These are phyloP conservation scores for Fagus crenata DNA, from an alignment of 306 rosid species.

Conservation along the genomic window DNA sequence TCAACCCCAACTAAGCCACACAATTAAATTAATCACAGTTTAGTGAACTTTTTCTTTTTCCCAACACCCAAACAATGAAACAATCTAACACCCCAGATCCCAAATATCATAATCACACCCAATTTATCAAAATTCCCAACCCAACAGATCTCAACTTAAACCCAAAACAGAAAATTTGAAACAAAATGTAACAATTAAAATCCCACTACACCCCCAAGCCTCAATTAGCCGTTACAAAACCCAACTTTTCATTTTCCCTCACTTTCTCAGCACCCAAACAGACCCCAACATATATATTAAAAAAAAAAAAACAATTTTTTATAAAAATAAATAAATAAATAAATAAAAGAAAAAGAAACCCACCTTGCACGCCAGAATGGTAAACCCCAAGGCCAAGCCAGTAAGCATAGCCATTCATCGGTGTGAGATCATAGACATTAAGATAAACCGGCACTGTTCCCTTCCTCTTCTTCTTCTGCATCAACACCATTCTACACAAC, in stretches of 20 bases:
- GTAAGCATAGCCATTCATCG: slow-evolving; percentile 87
- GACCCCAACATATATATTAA: background rate
- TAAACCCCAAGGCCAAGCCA: slow-evolving; percentile 97
- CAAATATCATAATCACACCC: background rate
- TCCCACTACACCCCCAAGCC: background rate
- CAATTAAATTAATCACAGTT: background rate
- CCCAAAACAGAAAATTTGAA: background rate
- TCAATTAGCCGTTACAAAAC: background rate
- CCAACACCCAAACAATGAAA: background rate
- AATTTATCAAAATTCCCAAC: background rate
- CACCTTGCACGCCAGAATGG: slow-evolving; percentile 97
- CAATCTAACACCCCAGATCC: background rate
- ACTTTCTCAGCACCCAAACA: slow-evolving; percentile 14
- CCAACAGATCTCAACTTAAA: too few species aligned
- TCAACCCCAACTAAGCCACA: slow-evolving; percentile 8
- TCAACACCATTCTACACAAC: slow-evolving; percentile 53
- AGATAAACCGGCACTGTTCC: slow-evolving; percentile 82
- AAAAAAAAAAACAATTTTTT: background rate
- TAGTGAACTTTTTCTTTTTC: slow-evolving; percentile 5
- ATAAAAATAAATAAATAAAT: background rate
- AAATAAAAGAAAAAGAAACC: too few species aligned
- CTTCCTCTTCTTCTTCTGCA: slow-evolving; percentile 61
- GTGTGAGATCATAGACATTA: slow-evolving; percentile 89
- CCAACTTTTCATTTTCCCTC: slow-evolving; percentile 4
- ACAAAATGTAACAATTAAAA: background rate